Conservation (phyloP, 495 filamentous ascomycete genomes). For the Daldinia loculata region DNA sequence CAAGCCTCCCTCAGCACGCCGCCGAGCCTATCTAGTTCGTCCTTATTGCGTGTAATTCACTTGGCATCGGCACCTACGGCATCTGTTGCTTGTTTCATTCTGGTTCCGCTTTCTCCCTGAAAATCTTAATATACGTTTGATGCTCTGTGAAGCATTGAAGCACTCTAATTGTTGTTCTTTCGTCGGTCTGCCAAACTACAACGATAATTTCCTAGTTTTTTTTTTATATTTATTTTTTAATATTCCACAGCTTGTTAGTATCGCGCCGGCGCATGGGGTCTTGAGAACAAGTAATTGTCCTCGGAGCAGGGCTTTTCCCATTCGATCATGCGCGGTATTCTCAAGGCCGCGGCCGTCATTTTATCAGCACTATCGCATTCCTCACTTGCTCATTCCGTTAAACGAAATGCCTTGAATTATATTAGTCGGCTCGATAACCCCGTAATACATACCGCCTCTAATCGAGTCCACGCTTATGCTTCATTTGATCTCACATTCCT, state of each 20-base stretch:
- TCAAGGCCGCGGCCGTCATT: conserved; percentile 39
- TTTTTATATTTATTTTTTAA: neutral
- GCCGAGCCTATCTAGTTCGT: conserved; percentile 17
- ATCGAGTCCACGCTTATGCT: conserved; percentile 79
- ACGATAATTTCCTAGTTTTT: conserved; percentile 14
- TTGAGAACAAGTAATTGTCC: conserved; percentile 37
- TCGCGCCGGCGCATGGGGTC: conserved; percentile 43
- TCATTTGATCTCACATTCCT: conserved; percentile 85
- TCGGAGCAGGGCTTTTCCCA: conserved; percentile 38
- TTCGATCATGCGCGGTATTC: conserved; percentile 43
- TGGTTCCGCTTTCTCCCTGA: conserved; percentile 27
- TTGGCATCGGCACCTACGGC: conserved; percentile 24
- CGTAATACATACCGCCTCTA: conserved; percentile 77
- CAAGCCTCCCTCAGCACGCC: conserved; percentile 22
- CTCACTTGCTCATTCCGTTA: conserved; percentile 71
- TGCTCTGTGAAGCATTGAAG: conserved; percentile 6
- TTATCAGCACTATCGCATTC: conserved; percentile 37
- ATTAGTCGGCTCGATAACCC: conserved; percentile 78
- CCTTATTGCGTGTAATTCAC: conserved; percentile 8
- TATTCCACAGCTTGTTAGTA: conserved; percentile 12
- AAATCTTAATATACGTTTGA: conserved; percentile 13
- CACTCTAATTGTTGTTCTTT: neutral
- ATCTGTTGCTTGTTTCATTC: conserved; percentile 29
- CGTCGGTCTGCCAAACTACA: conserved; percentile 15
- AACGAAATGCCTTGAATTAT: conserved; percentile 78